phyloP scores from a whole-genome alignment of 805 yeast species.

The Metahyphopichia silvanorum region DNA sequence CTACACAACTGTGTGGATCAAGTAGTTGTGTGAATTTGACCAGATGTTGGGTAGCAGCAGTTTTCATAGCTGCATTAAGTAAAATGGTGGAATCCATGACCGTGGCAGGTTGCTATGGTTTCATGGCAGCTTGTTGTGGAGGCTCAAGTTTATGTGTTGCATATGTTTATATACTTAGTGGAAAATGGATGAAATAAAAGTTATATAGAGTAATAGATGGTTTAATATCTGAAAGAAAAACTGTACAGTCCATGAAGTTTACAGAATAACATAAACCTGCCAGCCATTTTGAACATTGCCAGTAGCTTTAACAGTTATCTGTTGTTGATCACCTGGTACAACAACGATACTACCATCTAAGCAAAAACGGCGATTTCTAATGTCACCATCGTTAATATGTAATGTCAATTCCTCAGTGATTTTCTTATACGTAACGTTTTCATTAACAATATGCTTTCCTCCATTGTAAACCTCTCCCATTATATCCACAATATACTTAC shows the following conservation, averaged over 20 bases:
- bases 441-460: conserved; percentile 52
- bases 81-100: conserved; percentile 55
- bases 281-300: conserved; percentile 21
- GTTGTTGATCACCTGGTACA: conserved; percentile 17
- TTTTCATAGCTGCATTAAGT: conserved; percentile 61
- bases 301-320: conserved; percentile 10
- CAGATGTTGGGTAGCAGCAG: conserved; percentile 67
- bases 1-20: conserved; percentile 65
- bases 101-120: conserved; percentile 71
- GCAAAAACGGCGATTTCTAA: conserved; percentile 51
- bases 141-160: conserved; percentile 6
- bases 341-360: conserved; percentile 58
- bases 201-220: background rate
- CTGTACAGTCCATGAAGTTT: conserved; percentile 1
- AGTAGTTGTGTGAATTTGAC: conserved; percentile 65
- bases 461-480: conserved; percentile 55
- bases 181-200: conserved; percentile 1
- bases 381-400: conserved; percentile 7
- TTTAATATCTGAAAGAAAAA: too few species aligned
- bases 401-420: conserved; percentile 21
- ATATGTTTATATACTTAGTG: background rate
- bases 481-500: conserved; percentile 45
- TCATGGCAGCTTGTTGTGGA: conserved; percentile 51
- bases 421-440: conserved; percentile 43
- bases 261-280: conserved; percentile 11